A percentile compares a stretch with the other conserved stretches of the same genome.
Evolutionary conservation across 768 basidiomycete genomes (phyloP).

Genomic region (Amanita inopinata): DNA sequence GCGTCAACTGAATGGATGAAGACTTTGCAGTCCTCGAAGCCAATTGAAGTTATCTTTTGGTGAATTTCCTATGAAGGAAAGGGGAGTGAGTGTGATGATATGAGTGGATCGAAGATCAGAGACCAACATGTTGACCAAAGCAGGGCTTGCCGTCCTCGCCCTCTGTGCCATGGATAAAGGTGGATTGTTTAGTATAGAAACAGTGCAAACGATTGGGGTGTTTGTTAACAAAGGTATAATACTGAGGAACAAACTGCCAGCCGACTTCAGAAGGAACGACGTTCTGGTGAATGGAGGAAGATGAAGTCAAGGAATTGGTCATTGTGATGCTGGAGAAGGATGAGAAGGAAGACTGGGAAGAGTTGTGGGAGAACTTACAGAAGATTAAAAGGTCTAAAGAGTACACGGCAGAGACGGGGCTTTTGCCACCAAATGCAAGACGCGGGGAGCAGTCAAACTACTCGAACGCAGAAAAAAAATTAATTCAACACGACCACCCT

Average conservation of each 20-base stretch:
- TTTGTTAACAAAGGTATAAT: constrained; percentile 99
- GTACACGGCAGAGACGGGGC: constrained; percentile 22
- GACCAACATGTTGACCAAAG: constrained; percentile 82
- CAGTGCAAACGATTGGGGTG: constrained; percentile 94
- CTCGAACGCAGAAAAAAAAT: constrained; percentile 24
- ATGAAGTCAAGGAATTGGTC: constrained; percentile 27
- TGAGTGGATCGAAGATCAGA: constrained; percentile 4
- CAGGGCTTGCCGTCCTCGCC: constrained; percentile 88
- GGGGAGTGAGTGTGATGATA: constrained; percentile 6
- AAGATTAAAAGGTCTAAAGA: constrained; percentile 23
- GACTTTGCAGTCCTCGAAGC: constrained; percentile 95
- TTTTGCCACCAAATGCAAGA: constrained; percentile 14
- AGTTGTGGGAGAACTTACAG: constrained; percentile 22
- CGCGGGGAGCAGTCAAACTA: constrained; percentile 17
- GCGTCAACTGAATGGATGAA: constrained; percentile 99
- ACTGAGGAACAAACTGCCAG: constrained; percentile 99
- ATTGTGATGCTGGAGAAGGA: constrained; percentile 18
- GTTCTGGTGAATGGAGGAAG: constrained; percentile 41
- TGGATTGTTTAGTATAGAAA: constrained; percentile 97
- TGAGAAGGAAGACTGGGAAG: constrained; percentile 12
- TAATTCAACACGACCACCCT: constrained; percentile 16
- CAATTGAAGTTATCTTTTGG: constrained; percentile 88
- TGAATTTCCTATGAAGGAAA: constrained; percentile 77
- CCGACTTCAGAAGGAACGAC: constrained; percentile 92
- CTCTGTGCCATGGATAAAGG: constrained; percentile 95